phyloP scores from a whole-genome alignment of 176 grass and related monocot genomes.

The Ananas comosus region DNA sequence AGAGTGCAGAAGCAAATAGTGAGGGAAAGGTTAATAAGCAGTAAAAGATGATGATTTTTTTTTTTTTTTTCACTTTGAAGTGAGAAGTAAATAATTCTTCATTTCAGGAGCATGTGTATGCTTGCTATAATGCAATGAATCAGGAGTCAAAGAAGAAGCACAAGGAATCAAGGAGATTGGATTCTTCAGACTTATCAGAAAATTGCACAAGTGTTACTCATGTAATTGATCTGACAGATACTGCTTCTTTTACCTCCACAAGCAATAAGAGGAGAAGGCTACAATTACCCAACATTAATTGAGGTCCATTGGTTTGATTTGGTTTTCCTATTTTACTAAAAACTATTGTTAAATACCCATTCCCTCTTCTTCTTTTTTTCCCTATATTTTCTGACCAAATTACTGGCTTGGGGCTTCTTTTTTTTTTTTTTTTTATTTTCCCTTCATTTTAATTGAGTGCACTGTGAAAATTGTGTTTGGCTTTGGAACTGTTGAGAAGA shows the following conservation, averaged over 20 bases:
- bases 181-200: slow-evolving; percentile 9
- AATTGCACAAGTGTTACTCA: background rate
- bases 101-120: slow-evolving; percentile 45
- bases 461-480: background rate
- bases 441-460: background rate
- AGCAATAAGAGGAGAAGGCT: slow-evolving; percentile 19
- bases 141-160: slow-evolving; percentile 3
- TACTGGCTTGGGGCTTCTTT: background rate
- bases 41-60: background rate
- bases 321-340: background rate
- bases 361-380: background rate
- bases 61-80: background rate
- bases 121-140: slow-evolving; percentile 51
- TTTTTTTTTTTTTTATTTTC: background rate
- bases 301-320: background rate
- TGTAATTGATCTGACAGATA: slow-evolving; percentile 1
- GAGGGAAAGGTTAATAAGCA: background rate
- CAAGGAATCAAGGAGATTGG: slow-evolving; percentile 2
- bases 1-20: background rate
- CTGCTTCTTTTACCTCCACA: background rate
- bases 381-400: background rate
- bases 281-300: background rate
- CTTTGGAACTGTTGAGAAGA: background rate
- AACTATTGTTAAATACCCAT: background rate
- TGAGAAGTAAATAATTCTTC: background rate